Evolutionary conservation across 306 rosid genomes (phyloP).

Genomic region (Alnus glutinosa): DNA sequence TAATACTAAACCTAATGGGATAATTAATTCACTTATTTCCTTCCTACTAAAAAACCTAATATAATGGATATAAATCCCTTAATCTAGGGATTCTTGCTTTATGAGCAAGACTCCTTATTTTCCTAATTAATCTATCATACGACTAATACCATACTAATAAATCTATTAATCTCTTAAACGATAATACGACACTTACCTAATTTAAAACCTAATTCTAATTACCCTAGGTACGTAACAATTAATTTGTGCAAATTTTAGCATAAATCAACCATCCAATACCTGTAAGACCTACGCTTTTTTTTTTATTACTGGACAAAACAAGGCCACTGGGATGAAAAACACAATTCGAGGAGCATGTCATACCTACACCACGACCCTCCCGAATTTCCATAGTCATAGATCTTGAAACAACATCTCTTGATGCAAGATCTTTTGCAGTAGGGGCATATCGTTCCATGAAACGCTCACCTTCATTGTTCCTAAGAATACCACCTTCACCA

Average conservation of each 20-base stretch:
- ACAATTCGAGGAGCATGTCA: conserved; percentile 12
- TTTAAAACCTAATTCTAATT: too few relatives aligned
- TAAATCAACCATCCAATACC: neutral
- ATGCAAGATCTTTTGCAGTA: conserved; percentile 97
- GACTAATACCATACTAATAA: too few relatives aligned
- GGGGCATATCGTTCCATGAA: conserved; percentile 99
- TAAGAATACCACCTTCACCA: conserved; percentile 97
- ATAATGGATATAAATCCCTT: too few relatives aligned
- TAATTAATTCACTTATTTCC: too few relatives aligned
- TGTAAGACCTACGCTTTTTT: neutral
- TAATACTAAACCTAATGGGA: too few relatives aligned
- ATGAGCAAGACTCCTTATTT: too few relatives aligned
- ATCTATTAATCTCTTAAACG: too few relatives aligned
- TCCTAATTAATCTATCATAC: too few relatives aligned
- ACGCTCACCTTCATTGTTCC: conserved; percentile 96
- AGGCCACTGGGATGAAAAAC: conserved; percentile 5
- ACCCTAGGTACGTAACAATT: neutral
- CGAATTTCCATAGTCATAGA: conserved; percentile 98
- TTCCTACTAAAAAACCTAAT: too few relatives aligned
- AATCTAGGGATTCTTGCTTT: too few relatives aligned
- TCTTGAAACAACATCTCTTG: conserved; percentile 92
- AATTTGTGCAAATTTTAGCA: neutral
- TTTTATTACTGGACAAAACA: neutral
- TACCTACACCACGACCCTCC: conserved; percentile 99
- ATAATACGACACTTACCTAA: too few relatives aligned